Evolutionary conservation across 2,329 filamentous ascomycete species (phyloP).

Genomic region (Xylaria sp.): DNA sequence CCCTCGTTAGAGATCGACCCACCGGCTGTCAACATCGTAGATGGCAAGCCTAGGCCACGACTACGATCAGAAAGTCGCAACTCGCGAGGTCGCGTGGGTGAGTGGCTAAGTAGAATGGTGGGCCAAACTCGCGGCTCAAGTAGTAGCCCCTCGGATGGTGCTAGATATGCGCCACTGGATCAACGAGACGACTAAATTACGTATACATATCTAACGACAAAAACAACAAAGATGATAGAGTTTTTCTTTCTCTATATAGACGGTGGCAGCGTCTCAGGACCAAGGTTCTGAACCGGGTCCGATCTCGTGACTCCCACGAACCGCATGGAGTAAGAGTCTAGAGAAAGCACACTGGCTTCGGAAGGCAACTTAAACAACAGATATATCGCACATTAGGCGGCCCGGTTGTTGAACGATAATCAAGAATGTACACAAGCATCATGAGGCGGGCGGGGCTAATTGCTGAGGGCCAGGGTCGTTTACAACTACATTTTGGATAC

Average conservation of each 20-base stretch:
- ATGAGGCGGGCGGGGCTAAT: conserved; percentile 4
- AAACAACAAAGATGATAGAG: conserved; percentile 40
- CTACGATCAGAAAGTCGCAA: conserved; percentile 49
- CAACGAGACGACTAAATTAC: conserved; percentile 54
- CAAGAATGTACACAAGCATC: conserved; percentile 14
- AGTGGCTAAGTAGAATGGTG: conserved; percentile 60
- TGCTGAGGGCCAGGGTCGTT: conserved; percentile 6
- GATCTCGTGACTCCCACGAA: conserved; percentile 22
- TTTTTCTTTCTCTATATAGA: conserved; percentile 44
- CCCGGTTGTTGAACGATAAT: conserved; percentile 8
- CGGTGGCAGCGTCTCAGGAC: conserved; percentile 37
- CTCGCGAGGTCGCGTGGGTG: conserved; percentile 56
- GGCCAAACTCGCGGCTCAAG: conserved; percentile 52
- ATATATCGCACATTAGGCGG: conserved; percentile 13
- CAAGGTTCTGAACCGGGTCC: conserved; percentile 38
- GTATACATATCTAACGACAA: conserved; percentile 35
- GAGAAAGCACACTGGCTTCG: conserved; percentile 14
- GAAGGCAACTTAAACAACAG: conserved; percentile 26
- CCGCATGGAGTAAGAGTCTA: conserved; percentile 13
- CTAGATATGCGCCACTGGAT: conserved; percentile 55
- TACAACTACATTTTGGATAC: conserved; percentile 8
- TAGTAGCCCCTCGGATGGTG: conserved; percentile 50
- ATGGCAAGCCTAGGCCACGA: conserved; percentile 60
- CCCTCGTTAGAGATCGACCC: conserved; percentile 86
- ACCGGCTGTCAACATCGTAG: conserved; percentile 68